Conservation (phyloP, 176 grass and related monocot species). For the Oryza brachyantha region DNA sequence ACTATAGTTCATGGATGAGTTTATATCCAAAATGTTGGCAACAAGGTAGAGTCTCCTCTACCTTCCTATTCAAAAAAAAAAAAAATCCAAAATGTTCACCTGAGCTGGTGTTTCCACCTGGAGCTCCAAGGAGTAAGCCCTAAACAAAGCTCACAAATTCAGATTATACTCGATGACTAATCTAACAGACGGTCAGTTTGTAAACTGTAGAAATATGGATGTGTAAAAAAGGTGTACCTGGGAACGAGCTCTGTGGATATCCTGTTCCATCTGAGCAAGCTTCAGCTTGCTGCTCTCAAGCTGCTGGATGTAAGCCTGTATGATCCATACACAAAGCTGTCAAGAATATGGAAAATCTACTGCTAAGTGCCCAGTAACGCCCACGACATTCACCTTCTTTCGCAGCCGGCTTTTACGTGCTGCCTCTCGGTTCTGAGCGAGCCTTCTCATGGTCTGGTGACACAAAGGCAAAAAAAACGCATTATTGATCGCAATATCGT, state of each 20-base stretch:
- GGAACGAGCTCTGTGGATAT: constrained; percentile 74
- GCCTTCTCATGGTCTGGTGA: constrained; percentile 60
- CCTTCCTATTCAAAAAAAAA: no score
- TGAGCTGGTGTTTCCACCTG: constrained; percentile 58
- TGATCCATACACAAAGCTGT: background rate
- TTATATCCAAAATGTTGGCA: no score
- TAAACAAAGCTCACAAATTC: constrained; percentile 32
- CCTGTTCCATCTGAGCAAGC: constrained; percentile 79
- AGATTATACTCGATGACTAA: background rate
- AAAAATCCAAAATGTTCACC: constrained; percentile 46
- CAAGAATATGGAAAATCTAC: background rate
- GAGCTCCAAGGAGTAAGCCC: constrained; percentile 66
- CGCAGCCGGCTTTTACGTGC: constrained; percentile 80
- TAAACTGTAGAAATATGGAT: background rate
- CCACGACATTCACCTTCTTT: constrained; percentile 59
- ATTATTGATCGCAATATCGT: background rate
- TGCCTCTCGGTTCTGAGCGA: constrained; percentile 93
- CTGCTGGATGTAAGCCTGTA: constrained; percentile 78
- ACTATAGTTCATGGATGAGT: background rate
- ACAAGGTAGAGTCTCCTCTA: no score
- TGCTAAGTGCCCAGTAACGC: background rate
- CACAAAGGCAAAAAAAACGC: background rate
- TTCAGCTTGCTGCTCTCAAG: constrained; percentile 78
- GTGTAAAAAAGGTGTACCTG: constrained; percentile 45
- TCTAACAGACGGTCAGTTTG: background rate